A percentile compares a stretch with the other conserved stretches of the same genome.
Conservation (phyloP, 306 rosid species). For the Prunus kanzakura region DNA sequence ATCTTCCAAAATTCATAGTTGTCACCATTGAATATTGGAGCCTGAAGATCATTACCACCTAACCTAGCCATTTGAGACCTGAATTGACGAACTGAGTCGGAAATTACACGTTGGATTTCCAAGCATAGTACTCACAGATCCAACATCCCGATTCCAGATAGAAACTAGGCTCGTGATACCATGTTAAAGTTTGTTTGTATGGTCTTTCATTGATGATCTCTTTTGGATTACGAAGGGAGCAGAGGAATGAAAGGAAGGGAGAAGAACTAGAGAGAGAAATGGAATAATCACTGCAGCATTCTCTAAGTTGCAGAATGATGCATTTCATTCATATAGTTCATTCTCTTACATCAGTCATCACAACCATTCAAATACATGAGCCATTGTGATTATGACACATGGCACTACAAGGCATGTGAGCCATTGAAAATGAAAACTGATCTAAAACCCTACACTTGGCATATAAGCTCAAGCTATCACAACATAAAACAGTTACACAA, state of each 20-base stretch:
- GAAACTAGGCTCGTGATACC: neutral
- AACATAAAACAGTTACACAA: neutral
- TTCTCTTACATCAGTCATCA: neutral
- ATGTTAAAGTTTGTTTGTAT: neutral
- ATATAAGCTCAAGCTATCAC: neutral
- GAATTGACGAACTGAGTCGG: no score
- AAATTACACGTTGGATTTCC: neutral
- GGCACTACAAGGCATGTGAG: neutral
- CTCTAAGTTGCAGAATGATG: neutral
- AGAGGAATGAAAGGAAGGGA: no score
- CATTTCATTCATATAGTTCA: neutral
- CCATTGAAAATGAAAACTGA: neutral
- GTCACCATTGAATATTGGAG: neutral
- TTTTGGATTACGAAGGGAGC: neutral
- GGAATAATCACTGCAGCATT: neutral
- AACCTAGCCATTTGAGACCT: neutral
- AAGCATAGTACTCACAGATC: neutral
- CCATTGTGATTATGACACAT: neutral
- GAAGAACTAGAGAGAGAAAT: neutral
- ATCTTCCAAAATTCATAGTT: neutral
- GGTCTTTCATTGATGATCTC: neutral
- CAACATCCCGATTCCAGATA: neutral
- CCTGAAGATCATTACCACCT: neutral
- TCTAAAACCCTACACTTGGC: neutral
- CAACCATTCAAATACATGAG: neutral